Base-by-base conservation (phyloP, 2,329 filamentous ascomycete species). In the Scytalidium sp. region DNA sequence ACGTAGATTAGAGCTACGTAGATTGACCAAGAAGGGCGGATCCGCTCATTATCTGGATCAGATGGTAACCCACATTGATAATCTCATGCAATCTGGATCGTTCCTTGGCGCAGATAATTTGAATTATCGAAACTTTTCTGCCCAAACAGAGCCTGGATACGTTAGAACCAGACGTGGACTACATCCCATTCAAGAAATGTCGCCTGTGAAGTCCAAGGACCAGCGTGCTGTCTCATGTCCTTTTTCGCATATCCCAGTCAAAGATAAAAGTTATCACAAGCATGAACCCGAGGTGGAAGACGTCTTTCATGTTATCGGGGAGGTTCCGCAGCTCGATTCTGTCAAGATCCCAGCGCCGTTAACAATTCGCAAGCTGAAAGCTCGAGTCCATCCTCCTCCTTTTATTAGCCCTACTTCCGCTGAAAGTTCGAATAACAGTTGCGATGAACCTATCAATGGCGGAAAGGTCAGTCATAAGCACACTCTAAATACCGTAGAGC, bases 21-120 rank as follows among this genome's bases (percentile, higher is more conserved):
- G 60, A 48, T 43, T 47, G 45, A 56, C 52, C 36, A 61, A 56
- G 21, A 53, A 49, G 36, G 50, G 56, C 59, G 63, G 70, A 67
- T 66, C 76, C 53, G 17, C 60, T 41, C 69, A 71, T 3, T 77
- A 82, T 51, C 72, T 85, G 40, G 74, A 80, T 25, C 77, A 82
- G 43, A 76, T 87, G 20, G 78, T 87, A 42, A 74, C 74, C 8
- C 76, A 84, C 53, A 70, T 85, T 11, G 80, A 84, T 63, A 73
- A 74, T 17, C 66, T 83, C 21, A 80, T 84, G 54, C 67, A 75
- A 44, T 73, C 74, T n/a, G 32, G 17, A 15, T n/a, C 8, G 32
- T n/a, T n/a, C 13, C 13, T 36, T 4, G 15, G 6, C 32, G 11
- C 13, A n/a, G 32, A n/a, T 15, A 36, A 8, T n/a, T 5, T n/a